A percentile compares a stretch with the other conserved stretches of the same genome.
phyloP scores from a whole-genome alignment of 208 protist species.

The Trypanosoma melophagium region DNA sequence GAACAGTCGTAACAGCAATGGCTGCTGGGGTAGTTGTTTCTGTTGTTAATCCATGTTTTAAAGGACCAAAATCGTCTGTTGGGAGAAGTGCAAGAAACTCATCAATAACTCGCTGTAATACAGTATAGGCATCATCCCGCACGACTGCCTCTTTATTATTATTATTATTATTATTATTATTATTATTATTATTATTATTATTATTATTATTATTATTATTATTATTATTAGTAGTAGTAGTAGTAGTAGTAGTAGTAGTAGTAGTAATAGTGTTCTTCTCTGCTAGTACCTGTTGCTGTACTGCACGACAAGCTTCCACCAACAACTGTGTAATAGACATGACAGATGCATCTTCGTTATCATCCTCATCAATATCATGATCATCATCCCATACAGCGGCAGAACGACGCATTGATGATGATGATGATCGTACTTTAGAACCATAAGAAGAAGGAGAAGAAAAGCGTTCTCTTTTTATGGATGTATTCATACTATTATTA shows the following conservation, averaged over 20 bases:
- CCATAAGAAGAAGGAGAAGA: background rate
- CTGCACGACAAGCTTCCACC: constrained; percentile 42
- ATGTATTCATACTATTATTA: background rate
- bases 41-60: constrained; percentile 16
- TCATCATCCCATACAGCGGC: constrained; percentile 24
- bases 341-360: constrained; percentile 17
- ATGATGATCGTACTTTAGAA: too few species aligned
- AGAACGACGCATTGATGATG: background rate
- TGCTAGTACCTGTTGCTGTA: constrained; percentile 24
- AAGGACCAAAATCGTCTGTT: constrained; percentile 73
- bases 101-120: constrained; percentile 72
- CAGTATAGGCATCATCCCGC: constrained; percentile 24
- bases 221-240: too few species aligned
- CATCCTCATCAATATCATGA: constrained; percentile 20
- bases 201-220: background rate
- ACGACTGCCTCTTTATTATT: background rate
- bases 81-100: constrained; percentile 70
- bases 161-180: background rate
- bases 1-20: constrained; percentile 76
- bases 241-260: too few species aligned
- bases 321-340: constrained; percentile 53
- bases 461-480: constrained; percentile 12
- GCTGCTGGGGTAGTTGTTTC: background rate
- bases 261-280: constrained; percentile 13
- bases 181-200: background rate